These are phyloP conservation scores for Byssochlamys sp. DNA, from an alignment of 2,329 filamentous ascomycete species.

Conservation along the genomic window DNA sequence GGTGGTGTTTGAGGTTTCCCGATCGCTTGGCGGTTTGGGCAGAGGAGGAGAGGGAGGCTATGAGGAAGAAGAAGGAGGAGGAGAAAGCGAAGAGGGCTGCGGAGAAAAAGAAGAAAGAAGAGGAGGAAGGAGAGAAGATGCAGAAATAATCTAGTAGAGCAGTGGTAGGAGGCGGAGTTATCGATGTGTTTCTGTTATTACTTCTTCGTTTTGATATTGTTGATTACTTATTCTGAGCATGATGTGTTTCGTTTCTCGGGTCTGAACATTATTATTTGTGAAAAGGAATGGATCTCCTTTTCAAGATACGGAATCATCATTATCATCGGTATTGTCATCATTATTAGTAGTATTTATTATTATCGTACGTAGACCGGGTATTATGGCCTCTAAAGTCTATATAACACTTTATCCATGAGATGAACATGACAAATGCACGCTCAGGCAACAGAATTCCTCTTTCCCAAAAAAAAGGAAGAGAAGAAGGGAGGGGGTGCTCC, in stretches of 20 bases:
- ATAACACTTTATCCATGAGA: too few species aligned
- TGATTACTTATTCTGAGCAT: too few species aligned
- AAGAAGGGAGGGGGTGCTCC: neutral
- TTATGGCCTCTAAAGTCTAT: too few species aligned
- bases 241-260: too few species aligned
- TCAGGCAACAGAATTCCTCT: too few species aligned
- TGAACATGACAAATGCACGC: too few species aligned
- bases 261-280: too few species aligned
- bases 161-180: neutral
- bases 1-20: constrained; percentile 38
- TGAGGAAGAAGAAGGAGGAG: neutral
- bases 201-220: neutral
- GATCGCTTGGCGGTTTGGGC: constrained; percentile 28
- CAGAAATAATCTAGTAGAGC: neutral
- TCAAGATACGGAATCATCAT: too few species aligned
- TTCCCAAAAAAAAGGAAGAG: neutral
- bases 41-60: neutral
- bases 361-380: too few species aligned
- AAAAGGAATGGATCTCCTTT: too few species aligned
- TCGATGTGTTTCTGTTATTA: neutral
- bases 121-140: neutral
- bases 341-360: too few species aligned
- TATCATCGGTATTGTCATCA: too few species aligned
- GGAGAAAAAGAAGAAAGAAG: neutral
- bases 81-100: neutral